These are phyloP conservation scores for Populus ilicifolia DNA, from an alignment of 345 rosid genomes.

Conservation along the genomic window DNA sequence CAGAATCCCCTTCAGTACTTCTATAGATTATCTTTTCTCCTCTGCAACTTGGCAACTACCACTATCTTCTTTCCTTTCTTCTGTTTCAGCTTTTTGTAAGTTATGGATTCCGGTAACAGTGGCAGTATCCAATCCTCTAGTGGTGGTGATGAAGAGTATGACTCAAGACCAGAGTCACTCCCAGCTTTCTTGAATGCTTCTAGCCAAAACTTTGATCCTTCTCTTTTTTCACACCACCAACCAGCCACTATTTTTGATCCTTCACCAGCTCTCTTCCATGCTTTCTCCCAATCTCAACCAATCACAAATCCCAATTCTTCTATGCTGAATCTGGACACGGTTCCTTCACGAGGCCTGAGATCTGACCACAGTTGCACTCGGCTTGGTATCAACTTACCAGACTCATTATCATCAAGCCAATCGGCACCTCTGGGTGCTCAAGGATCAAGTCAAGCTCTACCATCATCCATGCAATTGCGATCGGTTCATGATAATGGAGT, in stretches of 20 bases:
- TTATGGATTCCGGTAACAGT: conserved; percentile 82
- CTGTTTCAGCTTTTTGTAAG: background rate
- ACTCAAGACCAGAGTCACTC: conserved; percentile 42
- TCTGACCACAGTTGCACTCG: conserved; percentile 26
- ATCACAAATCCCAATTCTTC: conserved; percentile 27
- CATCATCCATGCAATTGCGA: conserved; percentile 21
- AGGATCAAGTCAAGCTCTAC: conserved; percentile 18
- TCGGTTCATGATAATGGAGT: conserved; percentile 20
- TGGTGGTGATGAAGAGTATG: conserved; percentile 61
- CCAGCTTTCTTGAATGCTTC: conserved; percentile 38
- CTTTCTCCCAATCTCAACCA: conserved; percentile 33
- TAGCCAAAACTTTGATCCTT: conserved; percentile 26
- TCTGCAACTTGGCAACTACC: conserved; percentile 17
- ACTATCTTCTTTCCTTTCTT: conserved; percentile 5
- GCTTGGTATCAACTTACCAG: conserved; percentile 10
- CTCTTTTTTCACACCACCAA: conserved; percentile 27
- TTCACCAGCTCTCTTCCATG: conserved; percentile 28
- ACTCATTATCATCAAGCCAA: conserved; percentile 17
- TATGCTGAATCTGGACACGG: conserved; percentile 27
- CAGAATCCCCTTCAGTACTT: conserved; percentile 7
- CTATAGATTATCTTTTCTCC: background rate
- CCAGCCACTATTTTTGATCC: conserved; percentile 33
- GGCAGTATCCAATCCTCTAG: conserved; percentile 74
- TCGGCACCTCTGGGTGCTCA: conserved; percentile 18
- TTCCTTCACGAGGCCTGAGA: conserved; percentile 22